Evolutionary conservation across 371 early-diverging fungal species (phyloP).

Genomic region (Haplosporangium sp.): DNA sequence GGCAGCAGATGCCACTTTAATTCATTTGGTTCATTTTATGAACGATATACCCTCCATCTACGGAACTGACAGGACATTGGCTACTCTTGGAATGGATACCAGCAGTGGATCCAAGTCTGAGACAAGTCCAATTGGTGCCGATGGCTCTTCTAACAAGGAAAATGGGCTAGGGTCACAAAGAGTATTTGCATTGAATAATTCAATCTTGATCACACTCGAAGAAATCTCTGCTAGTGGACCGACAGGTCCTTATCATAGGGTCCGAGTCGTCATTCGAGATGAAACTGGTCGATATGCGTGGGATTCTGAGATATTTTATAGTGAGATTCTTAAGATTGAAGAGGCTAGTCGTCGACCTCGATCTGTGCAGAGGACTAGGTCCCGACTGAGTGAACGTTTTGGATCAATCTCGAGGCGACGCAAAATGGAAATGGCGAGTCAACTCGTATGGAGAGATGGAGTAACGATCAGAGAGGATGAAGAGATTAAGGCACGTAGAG

Average conservation of each 20-base stretch:
- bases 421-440: conserved; percentile 46
- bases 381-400: conserved; percentile 42
- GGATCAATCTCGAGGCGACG: conserved; percentile 26
- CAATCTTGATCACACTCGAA: conserved; percentile 54
- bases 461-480: conserved; percentile 39
- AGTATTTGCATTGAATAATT: conserved; percentile 56
- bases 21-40: conserved; percentile 46
- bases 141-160: conserved; percentile 9
- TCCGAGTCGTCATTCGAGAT: conserved; percentile 77
- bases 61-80: conserved; percentile 15
- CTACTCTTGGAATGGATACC: conserved; percentile 34
- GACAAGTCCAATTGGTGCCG: conserved; percentile 1
- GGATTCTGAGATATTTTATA: conserved; percentile 78
- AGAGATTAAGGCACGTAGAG: conserved; percentile 1
- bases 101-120: not conserved
- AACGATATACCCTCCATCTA: conserved; percentile 20
- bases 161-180: conserved; percentile 23
- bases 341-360: conserved; percentile 8
- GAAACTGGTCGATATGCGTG: conserved; percentile 84
- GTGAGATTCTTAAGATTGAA: conserved; percentile 45
- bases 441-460: conserved; percentile 46
- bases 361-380: conserved; percentile 27
- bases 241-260: conserved; percentile 45
- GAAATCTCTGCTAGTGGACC: conserved; percentile 32
- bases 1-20: conserved; percentile 47